A percentile compares a stretch with the other conserved stretches of the same genome.
Evolutionary conservation across 768 basidiomycete species (phyloP).

Genomic region (Suillus plorans): DNA sequence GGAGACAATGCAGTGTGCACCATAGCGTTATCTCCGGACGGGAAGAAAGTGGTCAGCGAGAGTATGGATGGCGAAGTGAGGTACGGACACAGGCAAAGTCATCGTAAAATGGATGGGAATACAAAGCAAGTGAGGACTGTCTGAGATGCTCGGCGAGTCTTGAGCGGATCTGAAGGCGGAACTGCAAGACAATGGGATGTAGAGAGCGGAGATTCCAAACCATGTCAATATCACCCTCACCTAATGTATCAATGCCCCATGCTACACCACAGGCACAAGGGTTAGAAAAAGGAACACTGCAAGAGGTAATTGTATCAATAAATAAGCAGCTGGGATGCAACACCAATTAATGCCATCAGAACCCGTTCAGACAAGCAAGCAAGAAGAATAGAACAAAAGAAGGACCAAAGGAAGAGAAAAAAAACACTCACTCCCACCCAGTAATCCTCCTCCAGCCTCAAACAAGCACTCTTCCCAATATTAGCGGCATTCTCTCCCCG

Average conservation of each 20-base stretch:
- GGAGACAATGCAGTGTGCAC: neutral
- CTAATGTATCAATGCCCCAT: no score
- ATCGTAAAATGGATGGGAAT: neutral
- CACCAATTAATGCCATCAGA: no score
- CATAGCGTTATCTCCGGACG: neutral
- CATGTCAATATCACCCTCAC: no score
- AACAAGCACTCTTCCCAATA: conserved; percentile 79
- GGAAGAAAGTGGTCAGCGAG: neutral
- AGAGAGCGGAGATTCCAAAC: neutral
- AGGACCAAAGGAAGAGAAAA: conserved; percentile 25
- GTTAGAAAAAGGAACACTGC: no score
- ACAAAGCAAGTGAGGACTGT: neutral
- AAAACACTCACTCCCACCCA: conserved; percentile 86
- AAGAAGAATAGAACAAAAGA: no score
- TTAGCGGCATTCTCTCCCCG: conserved; percentile 94
- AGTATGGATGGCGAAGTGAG: neutral
- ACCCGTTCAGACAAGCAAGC: no score
- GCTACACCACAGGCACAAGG: no score
- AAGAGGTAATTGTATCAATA: no score
- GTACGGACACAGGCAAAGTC: neutral
- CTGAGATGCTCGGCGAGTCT: neutral
- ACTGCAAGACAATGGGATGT: neutral
- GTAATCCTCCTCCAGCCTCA: conserved; percentile 82
- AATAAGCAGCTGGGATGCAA: no score
- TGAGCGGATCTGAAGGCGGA: neutral